phyloP scores from a whole-genome alignment of 352 stramenopile species.

The Phytophthora podocarpi region DNA sequence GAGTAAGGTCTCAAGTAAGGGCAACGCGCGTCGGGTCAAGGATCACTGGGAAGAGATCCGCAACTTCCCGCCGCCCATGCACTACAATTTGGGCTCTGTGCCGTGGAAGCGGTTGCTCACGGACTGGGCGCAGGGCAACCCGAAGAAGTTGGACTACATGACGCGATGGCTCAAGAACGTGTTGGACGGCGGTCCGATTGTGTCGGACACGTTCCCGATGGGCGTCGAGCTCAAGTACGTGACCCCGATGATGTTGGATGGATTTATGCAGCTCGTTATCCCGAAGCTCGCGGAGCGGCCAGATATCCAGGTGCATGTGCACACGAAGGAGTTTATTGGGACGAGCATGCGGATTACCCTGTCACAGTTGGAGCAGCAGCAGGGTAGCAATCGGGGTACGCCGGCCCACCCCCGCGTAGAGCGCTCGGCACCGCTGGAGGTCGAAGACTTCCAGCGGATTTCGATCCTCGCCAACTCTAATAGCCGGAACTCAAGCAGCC shows the following conservation, averaged over 20 bases:
- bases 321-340: slow-evolving; percentile 91
- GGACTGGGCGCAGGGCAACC: slow-evolving; percentile 88
- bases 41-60: slow-evolving; percentile 91
- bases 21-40: slow-evolving; percentile 82
- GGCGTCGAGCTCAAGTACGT: slow-evolving; percentile 90
- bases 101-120: slow-evolving; percentile 87
- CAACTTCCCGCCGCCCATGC: slow-evolving; percentile 82
- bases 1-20: slow-evolving; percentile 73
- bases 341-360: slow-evolving; percentile 91
- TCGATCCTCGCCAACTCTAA: slow-evolving; percentile 60
- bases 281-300: slow-evolving; percentile 83
- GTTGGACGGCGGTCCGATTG: slow-evolving; percentile 80
- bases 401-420: slow-evolving; percentile 30
- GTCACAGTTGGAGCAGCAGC: slow-evolving; percentile 57
- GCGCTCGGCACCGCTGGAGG: slow-evolving; percentile 48
- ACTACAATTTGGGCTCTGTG: slow-evolving; percentile 83
- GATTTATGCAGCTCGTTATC: slow-evolving; percentile 91
- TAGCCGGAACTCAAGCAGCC: slow-evolving; percentile 38
- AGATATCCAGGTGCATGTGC: slow-evolving; percentile 87
- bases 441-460: slow-evolving; percentile 75
- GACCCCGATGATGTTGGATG: slow-evolving; percentile 90
- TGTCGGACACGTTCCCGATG: slow-evolving; percentile 89
- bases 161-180: slow-evolving; percentile 90
- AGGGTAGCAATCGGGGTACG: slow-evolving; percentile 6
- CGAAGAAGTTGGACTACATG: slow-evolving; percentile 93